Evolutionary conservation across 306 rosid species (phyloP).

Genomic region (Sicyos baderoa): DNA sequence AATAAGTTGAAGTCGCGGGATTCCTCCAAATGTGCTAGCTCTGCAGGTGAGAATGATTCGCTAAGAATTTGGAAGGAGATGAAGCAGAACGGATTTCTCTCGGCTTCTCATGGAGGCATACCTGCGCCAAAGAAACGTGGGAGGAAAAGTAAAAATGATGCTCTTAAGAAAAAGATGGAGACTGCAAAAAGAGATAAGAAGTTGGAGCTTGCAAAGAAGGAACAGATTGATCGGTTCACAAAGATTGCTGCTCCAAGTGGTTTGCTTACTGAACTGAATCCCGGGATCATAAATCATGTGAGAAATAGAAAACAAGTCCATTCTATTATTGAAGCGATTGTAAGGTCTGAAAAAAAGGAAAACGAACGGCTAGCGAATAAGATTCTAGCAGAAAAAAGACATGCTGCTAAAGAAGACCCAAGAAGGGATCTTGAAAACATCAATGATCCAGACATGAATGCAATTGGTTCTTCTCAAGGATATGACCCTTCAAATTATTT

Average conservation of each 20-base stretch:
- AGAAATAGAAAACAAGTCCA: constrained; percentile 90
- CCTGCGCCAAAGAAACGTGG: constrained; percentile 77
- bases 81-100: constrained; percentile 85
- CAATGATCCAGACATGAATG: constrained; percentile 34
- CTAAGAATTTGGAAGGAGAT: constrained; percentile 66
- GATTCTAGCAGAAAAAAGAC: constrained; percentile 33
- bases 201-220: constrained; percentile 79
- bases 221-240: constrained; percentile 67
- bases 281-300: constrained; percentile 96
- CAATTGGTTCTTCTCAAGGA: constrained; percentile 26
- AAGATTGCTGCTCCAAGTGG: constrained; percentile 99
- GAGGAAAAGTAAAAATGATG: constrained; percentile 58
- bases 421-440: constrained; percentile 33
- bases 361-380: constrained; percentile 35
- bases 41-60: constrained; percentile 63
- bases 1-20: constrained; percentile 45
- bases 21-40: constrained; percentile 72
- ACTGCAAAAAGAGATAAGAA: constrained; percentile 74
- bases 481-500: constrained; percentile 26
- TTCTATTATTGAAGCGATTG: constrained; percentile 82
- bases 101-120: constrained; percentile 77
- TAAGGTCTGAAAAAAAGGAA: constrained; percentile 63
- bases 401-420: constrained; percentile 29
- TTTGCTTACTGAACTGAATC: constrained; percentile 80
- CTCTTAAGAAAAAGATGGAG: constrained; percentile 63